phyloP scores from a whole-genome alignment of 1,284 basidiomycete genomes.

The Chalciporus sp. region DNA sequence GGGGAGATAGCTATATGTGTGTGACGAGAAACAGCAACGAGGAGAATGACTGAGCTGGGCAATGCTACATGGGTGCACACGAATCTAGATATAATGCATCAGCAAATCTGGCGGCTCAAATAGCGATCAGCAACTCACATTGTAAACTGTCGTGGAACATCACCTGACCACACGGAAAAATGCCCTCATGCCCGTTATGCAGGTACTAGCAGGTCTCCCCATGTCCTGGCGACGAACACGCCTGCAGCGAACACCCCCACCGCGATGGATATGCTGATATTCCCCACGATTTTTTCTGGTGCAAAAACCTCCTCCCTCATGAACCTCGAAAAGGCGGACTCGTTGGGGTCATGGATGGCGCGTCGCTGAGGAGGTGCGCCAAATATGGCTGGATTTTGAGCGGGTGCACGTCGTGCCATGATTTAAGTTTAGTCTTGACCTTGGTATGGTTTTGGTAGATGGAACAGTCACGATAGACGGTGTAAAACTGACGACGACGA shows the following conservation, averaged over 20 bases:
- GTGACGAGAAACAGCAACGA: not conserved
- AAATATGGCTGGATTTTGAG: conserved; percentile 56
- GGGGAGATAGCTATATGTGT: conserved; percentile 22
- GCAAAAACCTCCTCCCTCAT: conserved; percentile 67
- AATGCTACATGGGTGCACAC: conserved; percentile 7
- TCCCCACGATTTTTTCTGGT: conserved; percentile 72
- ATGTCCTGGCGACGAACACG: conserved; percentile 63
- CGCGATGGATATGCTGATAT: conserved; percentile 66
- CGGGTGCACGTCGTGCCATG: conserved; percentile 71
- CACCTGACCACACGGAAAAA: not conserved
- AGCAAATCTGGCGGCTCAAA: not conserved
- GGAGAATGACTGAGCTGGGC: conserved; percentile 2
- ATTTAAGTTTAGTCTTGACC: not conserved
- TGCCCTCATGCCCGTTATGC: conserved; percentile 35
- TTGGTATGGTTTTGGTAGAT: not conserved
- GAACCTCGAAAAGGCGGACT: conserved; percentile 60
- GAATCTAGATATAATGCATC: conserved; percentile 1
- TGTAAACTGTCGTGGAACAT: not conserved
- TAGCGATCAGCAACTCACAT: conserved; percentile 15
- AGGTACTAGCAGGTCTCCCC: conserved; percentile 76
- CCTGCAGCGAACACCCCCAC: conserved; percentile 67
- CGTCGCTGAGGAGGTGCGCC: conserved; percentile 43
- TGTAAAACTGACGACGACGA: not conserved
- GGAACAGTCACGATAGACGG: no score
- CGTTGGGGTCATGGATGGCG: conserved; percentile 55